Conservation (phyloP, 768 basidiomycete genomes). For the Trametes cubensis region DNA sequence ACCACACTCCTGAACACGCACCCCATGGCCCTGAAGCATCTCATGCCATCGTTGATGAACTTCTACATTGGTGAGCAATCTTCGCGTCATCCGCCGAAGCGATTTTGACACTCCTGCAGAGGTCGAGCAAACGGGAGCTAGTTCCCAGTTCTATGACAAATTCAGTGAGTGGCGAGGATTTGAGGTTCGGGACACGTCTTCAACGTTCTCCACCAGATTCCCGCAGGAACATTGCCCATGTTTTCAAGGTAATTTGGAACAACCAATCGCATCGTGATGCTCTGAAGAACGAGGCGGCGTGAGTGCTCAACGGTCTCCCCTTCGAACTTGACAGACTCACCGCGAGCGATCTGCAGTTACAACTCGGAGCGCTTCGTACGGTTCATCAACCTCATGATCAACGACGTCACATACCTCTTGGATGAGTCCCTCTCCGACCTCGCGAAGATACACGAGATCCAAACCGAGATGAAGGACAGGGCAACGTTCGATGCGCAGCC, state of each 20-base stretch:
- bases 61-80: constrained; percentile 84
- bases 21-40: constrained; percentile 79
- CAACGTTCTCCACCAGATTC: constrained; percentile 8
- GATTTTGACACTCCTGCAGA: constrained; percentile 48
- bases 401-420: constrained; percentile 97
- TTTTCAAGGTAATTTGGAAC: constrained; percentile 90
- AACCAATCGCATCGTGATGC: constrained; percentile 89
- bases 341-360: constrained; percentile 40
- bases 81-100: not conserved
- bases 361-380: constrained; percentile 92
- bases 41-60: constrained; percentile 89
- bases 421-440: constrained; percentile 93
- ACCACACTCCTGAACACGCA: constrained; percentile 84
- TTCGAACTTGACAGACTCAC: not conserved
- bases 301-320: constrained; percentile 29
- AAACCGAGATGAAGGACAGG: constrained; percentile 80
- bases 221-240: constrained; percentile 83
- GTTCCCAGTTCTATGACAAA: constrained; percentile 99
- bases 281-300: constrained; percentile 80
- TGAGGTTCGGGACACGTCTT: not conserved
- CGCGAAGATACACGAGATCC: constrained; percentile 84
- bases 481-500: constrained; percentile 69
- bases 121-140: constrained; percentile 96
- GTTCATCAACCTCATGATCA: constrained; percentile 97
- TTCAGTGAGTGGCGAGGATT: constrained; percentile 64